Evolutionary conservation across 2,329 filamentous ascomycete species (phyloP).

Genomic region (Zasmidium citrigriseum): DNA sequence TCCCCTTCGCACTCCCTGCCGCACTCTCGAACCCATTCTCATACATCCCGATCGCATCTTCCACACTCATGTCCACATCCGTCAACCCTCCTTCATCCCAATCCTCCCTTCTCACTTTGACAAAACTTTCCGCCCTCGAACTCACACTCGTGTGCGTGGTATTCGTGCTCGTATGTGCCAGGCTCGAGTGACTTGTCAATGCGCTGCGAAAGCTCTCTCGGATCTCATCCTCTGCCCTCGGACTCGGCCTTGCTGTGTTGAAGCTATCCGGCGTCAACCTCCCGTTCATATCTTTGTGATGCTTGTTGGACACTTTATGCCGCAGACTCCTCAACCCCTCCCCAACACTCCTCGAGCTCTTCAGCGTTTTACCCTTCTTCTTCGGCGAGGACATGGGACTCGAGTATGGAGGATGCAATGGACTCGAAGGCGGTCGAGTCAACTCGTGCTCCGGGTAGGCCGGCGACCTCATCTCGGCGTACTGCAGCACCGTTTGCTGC

Average conservation of each 20-base stretch:
- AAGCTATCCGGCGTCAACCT: constrained; percentile 17
- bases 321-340: constrained; percentile 29
- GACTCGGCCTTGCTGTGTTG: constrained; percentile 7
- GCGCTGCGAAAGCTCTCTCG: constrained; percentile 63
- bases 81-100: constrained; percentile 34
- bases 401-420: constrained; percentile 24
- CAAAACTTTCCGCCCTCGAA: constrained; percentile 68
- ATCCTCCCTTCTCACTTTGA: constrained; percentile 56
- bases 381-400: constrained; percentile 11
- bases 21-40: constrained; percentile 54
- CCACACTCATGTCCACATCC: constrained; percentile 57
- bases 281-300: constrained; percentile 9
- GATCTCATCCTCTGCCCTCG: constrained; percentile 36
- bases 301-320: constrained; percentile 16
- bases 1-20: constrained; percentile 25
- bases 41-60: constrained; percentile 64
- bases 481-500: constrained; percentile 13
- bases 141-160: constrained; percentile 81
- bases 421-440: constrained; percentile 24
- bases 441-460: neutral
- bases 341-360: constrained; percentile 21
- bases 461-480: constrained; percentile 13
- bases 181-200: constrained; percentile 60
- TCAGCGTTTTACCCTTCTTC: constrained; percentile 19
- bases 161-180: constrained; percentile 56